Evolutionary conservation across 768 basidiomycete species (phyloP).

Genomic region (Hirschioporus abietinus): DNA sequence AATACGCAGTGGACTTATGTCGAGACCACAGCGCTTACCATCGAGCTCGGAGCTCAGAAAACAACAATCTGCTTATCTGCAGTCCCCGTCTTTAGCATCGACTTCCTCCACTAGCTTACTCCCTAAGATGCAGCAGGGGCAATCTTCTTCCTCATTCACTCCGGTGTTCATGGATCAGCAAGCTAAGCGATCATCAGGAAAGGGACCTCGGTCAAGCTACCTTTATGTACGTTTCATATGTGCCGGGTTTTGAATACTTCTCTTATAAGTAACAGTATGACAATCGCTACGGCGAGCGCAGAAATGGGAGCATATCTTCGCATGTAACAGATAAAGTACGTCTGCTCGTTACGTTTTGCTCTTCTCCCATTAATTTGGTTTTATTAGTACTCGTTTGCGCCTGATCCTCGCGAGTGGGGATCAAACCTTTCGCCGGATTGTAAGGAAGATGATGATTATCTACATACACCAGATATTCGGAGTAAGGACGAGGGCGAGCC

Average conservation of each 20-base stretch:
- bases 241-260: neutral
- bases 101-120: neutral
- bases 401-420: constrained; percentile 66
- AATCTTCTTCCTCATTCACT: neutral
- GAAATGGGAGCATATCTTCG: neutral
- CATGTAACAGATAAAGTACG: neutral
- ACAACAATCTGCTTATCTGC: neutral
- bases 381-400: constrained; percentile 53
- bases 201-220: neutral
- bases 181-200: neutral
- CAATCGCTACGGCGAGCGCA: neutral
- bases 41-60: neutral
- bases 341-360: neutral
- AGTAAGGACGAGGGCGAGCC: constrained; percentile 23
- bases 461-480: constrained; percentile 58
- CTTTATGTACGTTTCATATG: neutral
- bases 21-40: neutral
- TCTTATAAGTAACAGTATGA: neutral
- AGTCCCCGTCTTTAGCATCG: neutral
- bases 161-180: neutral
- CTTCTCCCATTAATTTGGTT: neutral
- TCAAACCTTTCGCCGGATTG: constrained; percentile 48
- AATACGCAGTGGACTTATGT: neutral
- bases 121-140: neutral
- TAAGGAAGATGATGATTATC: constrained; percentile 63